phyloP scores from a whole-genome alignment of 2,329 filamentous ascomycete genomes.

The Aspergillus luchuensis region DNA sequence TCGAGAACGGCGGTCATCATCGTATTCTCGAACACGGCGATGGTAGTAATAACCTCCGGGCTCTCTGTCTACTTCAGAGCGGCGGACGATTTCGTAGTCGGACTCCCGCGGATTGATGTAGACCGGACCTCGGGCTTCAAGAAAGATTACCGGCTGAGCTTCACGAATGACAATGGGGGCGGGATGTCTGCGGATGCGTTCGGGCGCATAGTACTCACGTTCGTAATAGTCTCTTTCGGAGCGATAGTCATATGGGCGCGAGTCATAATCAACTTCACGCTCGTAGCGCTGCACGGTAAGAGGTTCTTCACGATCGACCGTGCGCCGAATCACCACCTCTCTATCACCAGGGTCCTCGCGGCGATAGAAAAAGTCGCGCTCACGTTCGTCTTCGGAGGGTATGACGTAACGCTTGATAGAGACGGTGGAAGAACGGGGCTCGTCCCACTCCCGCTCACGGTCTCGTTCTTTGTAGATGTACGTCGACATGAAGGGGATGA shows the following conservation, averaged over 20 bases:
- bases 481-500: conserved; percentile 30
- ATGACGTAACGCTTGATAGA: conserved; percentile 61
- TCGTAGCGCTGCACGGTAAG: conserved; percentile 51
- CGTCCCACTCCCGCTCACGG: conserved; percentile 46
- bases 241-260: conserved; percentile 47
- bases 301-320: conserved; percentile 49
- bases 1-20: conserved; percentile 50
- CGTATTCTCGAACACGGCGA: conserved; percentile 57
- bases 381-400: conserved; percentile 42
- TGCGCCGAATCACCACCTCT: conserved; percentile 49
- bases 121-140: conserved; percentile 54
- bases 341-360: conserved; percentile 41
- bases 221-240: conserved; percentile 51
- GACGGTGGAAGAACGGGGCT: conserved; percentile 42
- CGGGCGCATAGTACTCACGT: conserved; percentile 41
- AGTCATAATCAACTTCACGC: conserved; percentile 48
- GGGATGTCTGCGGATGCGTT: conserved; percentile 53
- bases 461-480: conserved; percentile 45
- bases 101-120: conserved; percentile 55
- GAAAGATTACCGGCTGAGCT: conserved; percentile 58
- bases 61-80: conserved; percentile 57
- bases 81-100: conserved; percentile 62
- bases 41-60: conserved; percentile 64
- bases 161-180: conserved; percentile 56
- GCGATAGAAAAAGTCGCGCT: conserved; percentile 30